phyloP scores from a whole-genome alignment of 1,284 basidiomycete genomes.

The Trametes versicolor region DNA sequence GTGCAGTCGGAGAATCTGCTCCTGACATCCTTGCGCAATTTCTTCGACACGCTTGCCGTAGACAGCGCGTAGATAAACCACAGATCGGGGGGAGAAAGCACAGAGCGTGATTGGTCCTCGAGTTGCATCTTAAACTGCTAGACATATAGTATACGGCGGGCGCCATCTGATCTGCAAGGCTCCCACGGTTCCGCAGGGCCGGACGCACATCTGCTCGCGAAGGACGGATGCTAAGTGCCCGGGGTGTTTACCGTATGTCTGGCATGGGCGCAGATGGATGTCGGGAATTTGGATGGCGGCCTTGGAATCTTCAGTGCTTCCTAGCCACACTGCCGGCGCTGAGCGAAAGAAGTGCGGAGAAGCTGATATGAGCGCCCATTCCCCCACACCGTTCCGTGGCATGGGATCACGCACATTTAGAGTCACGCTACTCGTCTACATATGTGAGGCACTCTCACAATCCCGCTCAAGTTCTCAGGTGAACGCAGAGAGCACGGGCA shows the following conservation, averaged over 20 bases:
- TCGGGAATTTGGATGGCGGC: background rate
- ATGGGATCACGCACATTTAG: conserved; percentile 1
- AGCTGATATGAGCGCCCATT: conserved; percentile 2
- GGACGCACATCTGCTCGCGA: background rate
- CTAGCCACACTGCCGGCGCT: background rate
- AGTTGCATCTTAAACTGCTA: too few relatives aligned
- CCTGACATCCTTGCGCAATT: background rate
- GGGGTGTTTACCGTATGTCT: background rate
- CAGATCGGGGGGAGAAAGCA: background rate
- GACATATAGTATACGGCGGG: background rate
- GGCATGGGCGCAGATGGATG: background rate
- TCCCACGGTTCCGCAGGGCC: background rate
- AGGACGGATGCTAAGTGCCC: background rate
- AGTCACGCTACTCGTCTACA: background rate
- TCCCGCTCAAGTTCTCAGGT: too few relatives aligned
- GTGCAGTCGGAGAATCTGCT: background rate
- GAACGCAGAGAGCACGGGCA: background rate
- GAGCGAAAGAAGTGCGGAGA: conserved; percentile 15
- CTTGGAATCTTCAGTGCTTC: too few relatives aligned
- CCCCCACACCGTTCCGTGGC: background rate
- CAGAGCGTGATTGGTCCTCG: too few relatives aligned
- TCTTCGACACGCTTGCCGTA: background rate
- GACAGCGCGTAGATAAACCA: background rate
- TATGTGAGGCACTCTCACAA: background rate
- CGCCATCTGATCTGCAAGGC: background rate